Evolutionary conservation across 805 yeast genomes (phyloP).

Genomic region (Yamadazyma kitorensis): DNA sequence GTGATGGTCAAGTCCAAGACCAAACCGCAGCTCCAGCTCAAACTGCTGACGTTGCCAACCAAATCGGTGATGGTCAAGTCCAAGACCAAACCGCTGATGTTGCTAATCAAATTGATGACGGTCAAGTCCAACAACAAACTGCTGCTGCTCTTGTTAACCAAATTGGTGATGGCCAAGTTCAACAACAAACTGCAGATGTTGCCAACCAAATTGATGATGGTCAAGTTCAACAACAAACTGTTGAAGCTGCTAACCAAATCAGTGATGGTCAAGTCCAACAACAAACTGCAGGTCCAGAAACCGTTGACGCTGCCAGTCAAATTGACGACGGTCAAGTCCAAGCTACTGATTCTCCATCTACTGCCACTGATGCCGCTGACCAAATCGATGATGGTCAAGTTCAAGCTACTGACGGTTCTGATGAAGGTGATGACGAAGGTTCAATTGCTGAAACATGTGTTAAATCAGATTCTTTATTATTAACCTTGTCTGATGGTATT

Average conservation of each 20-base stretch:
- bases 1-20: conserved; percentile 35
- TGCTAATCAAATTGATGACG: conserved; percentile 40
- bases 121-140: conserved; percentile 45
- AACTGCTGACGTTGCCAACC: conserved; percentile 8
- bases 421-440: conserved; percentile 10
- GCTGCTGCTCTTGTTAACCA: conserved; percentile 31
- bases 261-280: conserved; percentile 33
- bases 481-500: conserved; percentile 19
- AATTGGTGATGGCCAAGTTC: conserved; percentile 41
- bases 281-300: conserved; percentile 15
- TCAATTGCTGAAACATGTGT: conserved; percentile 18
- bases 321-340: conserved; percentile 33
- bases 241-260: conserved; percentile 22
- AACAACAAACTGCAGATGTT: conserved; percentile 35
- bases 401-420: conserved; percentile 22
- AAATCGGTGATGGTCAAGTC: conserved; percentile 41
- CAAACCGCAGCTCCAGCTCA: conserved; percentile 5
- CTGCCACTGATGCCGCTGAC: conserved; percentile 29
- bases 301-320: conserved; percentile 20
- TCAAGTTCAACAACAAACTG: conserved; percentile 27
- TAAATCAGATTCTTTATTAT: conserved; percentile 14
- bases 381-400: conserved; percentile 35
- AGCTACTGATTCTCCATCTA: conserved; percentile 32
- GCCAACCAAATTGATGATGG: conserved; percentile 36
- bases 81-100: conserved; percentile 47